Percentiles rank a stretch among this genome's conserved stretches.
Evolutionary conservation across 2,329 filamentous ascomycete species (phyloP).

Genomic region (Fusarium avenaceum): DNA sequence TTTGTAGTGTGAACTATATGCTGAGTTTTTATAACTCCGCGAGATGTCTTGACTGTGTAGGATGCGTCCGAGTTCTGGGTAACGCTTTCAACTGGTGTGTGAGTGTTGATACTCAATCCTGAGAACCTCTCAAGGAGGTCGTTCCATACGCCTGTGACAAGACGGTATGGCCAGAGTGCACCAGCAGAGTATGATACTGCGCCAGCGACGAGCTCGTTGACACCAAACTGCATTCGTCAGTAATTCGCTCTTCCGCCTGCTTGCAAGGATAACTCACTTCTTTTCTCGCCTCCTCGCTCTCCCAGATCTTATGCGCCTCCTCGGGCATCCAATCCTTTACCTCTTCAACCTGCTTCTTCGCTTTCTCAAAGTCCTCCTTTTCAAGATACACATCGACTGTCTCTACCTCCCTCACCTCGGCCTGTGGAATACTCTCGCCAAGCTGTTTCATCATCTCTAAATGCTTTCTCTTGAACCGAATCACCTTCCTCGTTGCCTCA

Average conservation of each 20-base stretch:
- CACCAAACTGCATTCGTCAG: constrained; percentile 52
- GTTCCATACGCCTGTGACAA: constrained; percentile 62
- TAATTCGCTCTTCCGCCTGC: not conserved
- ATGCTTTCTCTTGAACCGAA: constrained; percentile 61
- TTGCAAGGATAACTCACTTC: constrained; percentile 39
- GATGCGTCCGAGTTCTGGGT: constrained; percentile 24
- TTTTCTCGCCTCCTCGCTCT: constrained; percentile 52
- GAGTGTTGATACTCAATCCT: constrained; percentile 55
- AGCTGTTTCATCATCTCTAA: constrained; percentile 57
- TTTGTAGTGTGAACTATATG: constrained; percentile 72
- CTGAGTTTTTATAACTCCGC: constrained; percentile 60
- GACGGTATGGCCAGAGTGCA: constrained; percentile 65
- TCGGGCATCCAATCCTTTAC: constrained; percentile 58
- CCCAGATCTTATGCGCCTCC: constrained; percentile 53
- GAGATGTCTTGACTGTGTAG: constrained; percentile 60
- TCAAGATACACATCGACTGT: constrained; percentile 63
- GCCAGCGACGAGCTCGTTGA: constrained; percentile 55
- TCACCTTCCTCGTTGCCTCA: constrained; percentile 57
- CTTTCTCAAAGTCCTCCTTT: constrained; percentile 52
- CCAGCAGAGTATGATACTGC: constrained; percentile 62
- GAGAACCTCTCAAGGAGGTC: constrained; percentile 55
- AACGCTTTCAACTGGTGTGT: constrained; percentile 55
- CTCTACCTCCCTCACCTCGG: constrained; percentile 61
- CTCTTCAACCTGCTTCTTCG: constrained; percentile 51
- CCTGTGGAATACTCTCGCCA: constrained; percentile 53